Percentiles rank a stretch among this genome's conserved stretches.
These are phyloP conservation scores for Geosmithia morbida DNA, from an alignment of 2,329 filamentous ascomycete species.

Conservation along the genomic window DNA sequence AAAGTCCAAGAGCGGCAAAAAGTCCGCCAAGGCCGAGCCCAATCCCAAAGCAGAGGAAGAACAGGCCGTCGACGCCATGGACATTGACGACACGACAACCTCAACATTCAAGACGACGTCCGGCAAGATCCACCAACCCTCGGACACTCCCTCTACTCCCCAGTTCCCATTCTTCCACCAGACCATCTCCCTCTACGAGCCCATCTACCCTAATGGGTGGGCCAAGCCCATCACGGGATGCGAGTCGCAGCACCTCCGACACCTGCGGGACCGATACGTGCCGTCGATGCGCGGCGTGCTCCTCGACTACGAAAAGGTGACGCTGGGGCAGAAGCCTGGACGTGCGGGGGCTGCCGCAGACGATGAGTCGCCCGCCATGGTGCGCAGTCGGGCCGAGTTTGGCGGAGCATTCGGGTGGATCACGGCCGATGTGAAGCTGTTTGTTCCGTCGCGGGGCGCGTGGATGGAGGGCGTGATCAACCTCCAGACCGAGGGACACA, in stretches of 20 bases:
- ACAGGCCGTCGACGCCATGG: slow-evolving; percentile 18
- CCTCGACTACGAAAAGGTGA: slow-evolving; percentile 56
- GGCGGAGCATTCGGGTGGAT: slow-evolving; percentile 79
- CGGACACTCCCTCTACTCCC: slow-evolving; percentile 21
- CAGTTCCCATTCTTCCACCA: slow-evolving; percentile 64
- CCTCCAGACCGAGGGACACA: slow-evolving; percentile 74
- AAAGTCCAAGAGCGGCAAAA: slow-evolving; percentile 7
- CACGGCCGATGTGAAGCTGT: slow-evolving; percentile 74
- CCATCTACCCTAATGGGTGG: slow-evolving; percentile 58
- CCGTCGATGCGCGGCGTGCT: slow-evolving; percentile 60
- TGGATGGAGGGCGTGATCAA: slow-evolving; percentile 72
- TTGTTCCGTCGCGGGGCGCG: slow-evolving; percentile 59
- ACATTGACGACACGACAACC: slow-evolving; percentile 16
- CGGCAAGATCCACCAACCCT: slow-evolving; percentile 18
- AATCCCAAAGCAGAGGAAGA: neutral
- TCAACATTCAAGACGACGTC: slow-evolving; percentile 9
- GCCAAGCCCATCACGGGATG: slow-evolving; percentile 55
- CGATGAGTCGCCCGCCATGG: slow-evolving; percentile 29
- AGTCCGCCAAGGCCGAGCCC: slow-evolving; percentile 3
- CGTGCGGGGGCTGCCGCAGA: slow-evolving; percentile 31
- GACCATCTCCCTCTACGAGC: slow-evolving; percentile 67
- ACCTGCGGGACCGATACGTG: slow-evolving; percentile 64
- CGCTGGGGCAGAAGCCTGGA: slow-evolving; percentile 45
- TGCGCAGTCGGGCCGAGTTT: slow-evolving; percentile 59
- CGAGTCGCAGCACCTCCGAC: slow-evolving; percentile 60